These are phyloP conservation scores for Phytopythium boreale DNA, from an alignment of 352 stramenopile species.

Conservation along the genomic window DNA sequence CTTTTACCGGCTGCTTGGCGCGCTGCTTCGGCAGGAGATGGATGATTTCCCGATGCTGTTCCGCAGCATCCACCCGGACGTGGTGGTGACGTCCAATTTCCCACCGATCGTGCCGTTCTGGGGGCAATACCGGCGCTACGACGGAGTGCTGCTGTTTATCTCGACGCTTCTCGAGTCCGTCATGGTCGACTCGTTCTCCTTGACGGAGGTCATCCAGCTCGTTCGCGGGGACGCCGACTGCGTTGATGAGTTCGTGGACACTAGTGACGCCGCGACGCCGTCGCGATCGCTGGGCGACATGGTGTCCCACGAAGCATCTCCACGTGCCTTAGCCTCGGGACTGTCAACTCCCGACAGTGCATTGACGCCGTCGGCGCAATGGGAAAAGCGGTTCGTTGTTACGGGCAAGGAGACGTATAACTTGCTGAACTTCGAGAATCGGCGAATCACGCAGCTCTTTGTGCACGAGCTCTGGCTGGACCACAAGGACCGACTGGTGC, in stretches of 20 bases:
- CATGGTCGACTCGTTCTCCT: constrained; percentile 67
- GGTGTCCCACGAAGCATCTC: constrained; percentile 32
- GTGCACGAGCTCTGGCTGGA: constrained; percentile 85
- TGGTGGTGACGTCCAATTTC: constrained; percentile 81
- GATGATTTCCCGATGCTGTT: constrained; percentile 74
- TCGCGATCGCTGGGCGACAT: constrained; percentile 21
- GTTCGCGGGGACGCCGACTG: constrained; percentile 66
- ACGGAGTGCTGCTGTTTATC: constrained; percentile 76
- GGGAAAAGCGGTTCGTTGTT: constrained; percentile 72
- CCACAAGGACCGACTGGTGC: constrained; percentile 78
- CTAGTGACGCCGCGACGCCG: constrained; percentile 18
- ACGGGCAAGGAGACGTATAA: constrained; percentile 84
- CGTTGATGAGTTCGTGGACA: constrained; percentile 43
- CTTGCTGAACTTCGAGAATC: constrained; percentile 51
- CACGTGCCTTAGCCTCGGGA: constrained; percentile 13
- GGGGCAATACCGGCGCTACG: constrained; percentile 81
- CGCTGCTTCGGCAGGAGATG: constrained; percentile 64
- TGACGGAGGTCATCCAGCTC: constrained; percentile 73
- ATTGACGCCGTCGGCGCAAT: constrained; percentile 52
- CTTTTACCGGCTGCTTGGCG: constrained; percentile 73
- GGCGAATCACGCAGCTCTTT: constrained; percentile 77
- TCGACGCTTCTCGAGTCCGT: constrained; percentile 79
- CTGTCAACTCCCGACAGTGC: constrained; percentile 26
- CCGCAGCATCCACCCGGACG: constrained; percentile 72
- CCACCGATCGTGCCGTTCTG: constrained; percentile 85